Percentiles rank a stretch among this genome's conserved stretches.
Evolutionary conservation across 2,329 filamentous ascomycete species (phyloP).

Genomic region (Diaporthe humulicola): DNA sequence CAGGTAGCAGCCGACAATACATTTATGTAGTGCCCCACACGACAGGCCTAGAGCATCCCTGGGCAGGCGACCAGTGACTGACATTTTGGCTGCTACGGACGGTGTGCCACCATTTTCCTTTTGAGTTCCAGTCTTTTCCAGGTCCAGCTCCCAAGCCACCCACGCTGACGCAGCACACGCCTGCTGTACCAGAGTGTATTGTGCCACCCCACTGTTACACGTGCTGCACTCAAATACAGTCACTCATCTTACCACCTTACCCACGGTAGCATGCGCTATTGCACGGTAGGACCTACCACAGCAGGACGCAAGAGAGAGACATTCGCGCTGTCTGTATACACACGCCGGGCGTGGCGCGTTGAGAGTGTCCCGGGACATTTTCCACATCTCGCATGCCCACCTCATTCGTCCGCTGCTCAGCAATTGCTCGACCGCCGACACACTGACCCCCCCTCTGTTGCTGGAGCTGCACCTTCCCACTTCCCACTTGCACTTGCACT

Average conservation of each 20-base stretch:
- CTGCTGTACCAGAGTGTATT: neutral
- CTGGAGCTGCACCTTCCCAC: slow-evolving; percentile 5
- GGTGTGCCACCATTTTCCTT: slow-evolving; percentile 36
- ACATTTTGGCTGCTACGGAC: slow-evolving; percentile 17
- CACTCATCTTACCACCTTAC: neutral
- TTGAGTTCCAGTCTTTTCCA: slow-evolving; percentile 33
- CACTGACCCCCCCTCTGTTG: slow-evolving; percentile 2
- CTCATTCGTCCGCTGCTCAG: neutral
- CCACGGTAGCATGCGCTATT: neutral
- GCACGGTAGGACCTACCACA: neutral
- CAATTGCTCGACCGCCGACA: neutral
- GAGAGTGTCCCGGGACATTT: neutral
- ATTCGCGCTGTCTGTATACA: neutral
- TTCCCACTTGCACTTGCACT: neutral
- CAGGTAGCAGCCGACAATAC: neutral
- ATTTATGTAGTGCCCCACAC: neutral
- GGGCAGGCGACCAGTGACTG: slow-evolving; percentile 1
- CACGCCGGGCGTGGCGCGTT: neutral
- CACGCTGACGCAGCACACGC: slow-evolving; percentile 1
- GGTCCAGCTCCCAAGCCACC: slow-evolving; percentile 30
- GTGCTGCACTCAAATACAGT: slow-evolving; percentile 1
- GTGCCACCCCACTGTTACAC: slow-evolving; percentile 6
- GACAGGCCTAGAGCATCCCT: neutral
- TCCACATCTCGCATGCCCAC: neutral
- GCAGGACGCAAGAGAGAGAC: slow-evolving; percentile 6